Percentiles rank a stretch among this genome's conserved stretches.
phyloP scores from a whole-genome alignment of 2,329 filamentous ascomycete species.

The Fusarium nygamai region DNA sequence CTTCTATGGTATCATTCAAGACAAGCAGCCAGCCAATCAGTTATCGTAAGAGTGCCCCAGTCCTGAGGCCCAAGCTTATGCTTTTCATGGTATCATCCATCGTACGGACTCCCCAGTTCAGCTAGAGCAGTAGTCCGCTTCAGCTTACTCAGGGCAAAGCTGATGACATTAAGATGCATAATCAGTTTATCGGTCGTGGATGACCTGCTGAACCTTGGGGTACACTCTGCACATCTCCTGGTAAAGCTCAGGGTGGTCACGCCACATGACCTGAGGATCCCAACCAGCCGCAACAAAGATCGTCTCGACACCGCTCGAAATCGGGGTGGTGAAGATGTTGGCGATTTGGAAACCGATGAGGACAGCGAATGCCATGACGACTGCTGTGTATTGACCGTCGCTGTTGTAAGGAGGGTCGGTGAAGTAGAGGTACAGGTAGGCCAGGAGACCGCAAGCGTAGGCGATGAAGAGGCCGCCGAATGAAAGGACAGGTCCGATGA shows the following conservation, averaged over 20 bases:
- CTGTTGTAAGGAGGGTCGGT: conserved; percentile 83
- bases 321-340: conserved; percentile 87
- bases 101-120: background rate
- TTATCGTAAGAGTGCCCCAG: background rate
- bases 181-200: conserved; percentile 53
- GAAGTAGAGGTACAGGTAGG: conserved; percentile 87
- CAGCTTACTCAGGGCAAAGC: background rate
- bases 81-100: background rate
- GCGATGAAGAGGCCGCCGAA: conserved; percentile 86
- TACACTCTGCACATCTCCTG: conserved; percentile 82
- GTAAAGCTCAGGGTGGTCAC: conserved; percentile 85
- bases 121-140: no score
- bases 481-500: conserved; percentile 77
- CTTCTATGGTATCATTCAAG: conserved; percentile 28
- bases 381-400: conserved; percentile 73
- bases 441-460: conserved; percentile 81
- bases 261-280: conserved; percentile 78
- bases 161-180: no score
- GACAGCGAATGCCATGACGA: conserved; percentile 87
- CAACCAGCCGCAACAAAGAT: conserved; percentile 84
- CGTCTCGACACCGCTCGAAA: conserved; percentile 89
- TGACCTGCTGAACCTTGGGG: conserved; percentile 82
- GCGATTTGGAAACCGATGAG: conserved; percentile 90
- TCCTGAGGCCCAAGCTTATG: background rate
- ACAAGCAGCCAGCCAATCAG: background rate